These are phyloP conservation scores for Chenopodium berlandieri DNA, from an alignment of 148 eudicot genomes.

Conservation along the genomic window DNA sequence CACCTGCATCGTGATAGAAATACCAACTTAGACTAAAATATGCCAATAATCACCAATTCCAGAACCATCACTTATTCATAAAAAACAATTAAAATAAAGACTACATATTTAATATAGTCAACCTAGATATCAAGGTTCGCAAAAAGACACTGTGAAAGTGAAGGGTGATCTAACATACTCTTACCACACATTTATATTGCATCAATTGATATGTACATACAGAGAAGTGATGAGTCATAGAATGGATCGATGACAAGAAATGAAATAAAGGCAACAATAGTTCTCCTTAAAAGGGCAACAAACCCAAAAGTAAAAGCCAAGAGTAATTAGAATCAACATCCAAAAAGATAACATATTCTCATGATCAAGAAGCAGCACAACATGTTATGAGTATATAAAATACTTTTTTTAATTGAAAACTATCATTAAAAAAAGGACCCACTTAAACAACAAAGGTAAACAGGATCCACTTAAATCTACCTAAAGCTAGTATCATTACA, in stretches of 20 bases:
- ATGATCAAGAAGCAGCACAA: not conserved
- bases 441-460: too few species aligned
- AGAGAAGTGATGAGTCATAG: not conserved
- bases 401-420: too few species aligned
- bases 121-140: not conserved
- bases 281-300: too few species aligned
- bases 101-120: not conserved
- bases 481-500: not conserved
- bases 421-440: too few species aligned
- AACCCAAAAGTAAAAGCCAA: too few species aligned
- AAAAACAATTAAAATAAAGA: too few species aligned
- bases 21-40: not conserved
- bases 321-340: not conserved
- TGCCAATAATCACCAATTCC: not conserved
- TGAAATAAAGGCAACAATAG: too few species aligned
- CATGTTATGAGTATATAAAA: not conserved
- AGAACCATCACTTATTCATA: not conserved
- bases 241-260: too few species aligned
- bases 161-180: not conserved
- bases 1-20: constrained; percentile 52
- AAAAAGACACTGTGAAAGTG: not conserved
- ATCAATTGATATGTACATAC: not conserved
- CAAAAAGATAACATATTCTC: not conserved
- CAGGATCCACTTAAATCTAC: not conserved
- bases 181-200: not conserved